Percentiles rank a stretch among this genome's conserved stretches.
These are phyloP conservation scores for Venturia carpophila DNA, from an alignment of 2,329 filamentous ascomycete species.

Conservation along the genomic window DNA sequence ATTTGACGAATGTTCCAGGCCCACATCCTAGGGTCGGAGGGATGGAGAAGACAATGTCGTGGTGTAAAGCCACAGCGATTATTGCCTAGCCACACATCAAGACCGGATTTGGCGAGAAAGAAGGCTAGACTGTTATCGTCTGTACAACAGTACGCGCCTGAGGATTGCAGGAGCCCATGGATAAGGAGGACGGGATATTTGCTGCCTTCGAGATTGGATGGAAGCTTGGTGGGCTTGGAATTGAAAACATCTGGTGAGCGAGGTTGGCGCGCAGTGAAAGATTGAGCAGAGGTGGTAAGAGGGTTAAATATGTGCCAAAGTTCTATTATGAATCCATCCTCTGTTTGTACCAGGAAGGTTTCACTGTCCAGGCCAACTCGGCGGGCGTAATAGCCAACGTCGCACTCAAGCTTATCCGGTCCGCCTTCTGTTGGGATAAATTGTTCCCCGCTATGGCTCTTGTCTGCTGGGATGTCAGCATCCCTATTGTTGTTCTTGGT, in stretches of 20 bases:
- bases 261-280: slow-evolving; percentile 42
- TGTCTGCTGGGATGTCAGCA: slow-evolving; percentile 35
- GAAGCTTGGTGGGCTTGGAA: not conserved
- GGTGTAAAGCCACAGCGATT: slow-evolving; percentile 83
- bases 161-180: slow-evolving; percentile 79
- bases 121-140: slow-evolving; percentile 87
- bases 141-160: slow-evolving; percentile 82
- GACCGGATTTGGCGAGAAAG: slow-evolving; percentile 83
- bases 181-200: slow-evolving; percentile 82
- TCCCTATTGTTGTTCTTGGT: slow-evolving; percentile 30
- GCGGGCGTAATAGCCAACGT: slow-evolving; percentile 78
- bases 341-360: slow-evolving; percentile 75
- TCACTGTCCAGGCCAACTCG: slow-evolving; percentile 83
- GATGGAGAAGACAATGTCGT: slow-evolving; percentile 61
- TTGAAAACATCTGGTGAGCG: slow-evolving; percentile 56
- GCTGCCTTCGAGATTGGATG: slow-evolving; percentile 33
- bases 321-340: slow-evolving; percentile 85
- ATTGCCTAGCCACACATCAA: slow-evolving; percentile 93
- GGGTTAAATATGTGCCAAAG: slow-evolving; percentile 89
- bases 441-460: slow-evolving; percentile 41
- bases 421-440: slow-evolving; percentile 73
- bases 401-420: slow-evolving; percentile 66
- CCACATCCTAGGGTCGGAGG: slow-evolving; percentile 86
- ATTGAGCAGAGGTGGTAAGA: slow-evolving; percentile 53
- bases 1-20: slow-evolving; percentile 93